phyloP scores from a whole-genome alignment of 1,139 yeast genomes.

The Tardiomyces depauwii region DNA sequence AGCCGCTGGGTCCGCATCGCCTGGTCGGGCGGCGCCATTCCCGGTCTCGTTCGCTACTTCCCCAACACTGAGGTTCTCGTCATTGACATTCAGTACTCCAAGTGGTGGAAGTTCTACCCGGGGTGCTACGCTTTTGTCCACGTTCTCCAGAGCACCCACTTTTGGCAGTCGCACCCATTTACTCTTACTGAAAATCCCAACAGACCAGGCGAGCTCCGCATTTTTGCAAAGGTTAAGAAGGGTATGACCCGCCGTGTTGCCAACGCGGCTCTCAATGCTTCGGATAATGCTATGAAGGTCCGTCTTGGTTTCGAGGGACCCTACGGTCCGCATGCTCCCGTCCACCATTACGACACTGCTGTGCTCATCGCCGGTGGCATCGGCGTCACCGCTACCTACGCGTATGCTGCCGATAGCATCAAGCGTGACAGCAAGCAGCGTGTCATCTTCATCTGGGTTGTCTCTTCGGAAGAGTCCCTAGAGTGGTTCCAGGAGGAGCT shows the following conservation, averaged over 20 bases:
- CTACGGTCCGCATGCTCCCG: constrained; percentile 39
- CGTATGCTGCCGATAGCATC: constrained; percentile 14
- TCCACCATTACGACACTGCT: constrained; percentile 38
- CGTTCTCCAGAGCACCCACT: constrained; percentile 26
- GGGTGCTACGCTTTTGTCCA: constrained; percentile 48
- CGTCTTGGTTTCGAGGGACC: constrained; percentile 45
- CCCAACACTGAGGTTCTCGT: neutral
- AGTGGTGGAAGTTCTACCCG: constrained; percentile 30
- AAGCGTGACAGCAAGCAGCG: constrained; percentile 16
- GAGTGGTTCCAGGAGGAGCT: constrained; percentile 44
- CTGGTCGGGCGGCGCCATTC: neutral
- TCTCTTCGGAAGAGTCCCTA: constrained; percentile 34
- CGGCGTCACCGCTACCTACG: constrained; percentile 46
- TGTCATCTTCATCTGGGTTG: constrained; percentile 41
- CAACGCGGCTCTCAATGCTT: constrained; percentile 10
- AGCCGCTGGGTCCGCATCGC: constrained; percentile 26
- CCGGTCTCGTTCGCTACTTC: constrained; percentile 2
- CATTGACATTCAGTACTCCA: constrained; percentile 1
- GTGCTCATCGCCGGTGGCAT: constrained; percentile 53
- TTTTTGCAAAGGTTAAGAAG: constrained; percentile 24
- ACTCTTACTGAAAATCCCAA: constrained; percentile 27
- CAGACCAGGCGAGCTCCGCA: constrained; percentile 16
- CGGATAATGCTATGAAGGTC: constrained; percentile 4
- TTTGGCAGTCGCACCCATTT: constrained; percentile 54
- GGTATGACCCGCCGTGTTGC: constrained; percentile 18